Evolutionary conservation across 805 yeast species (phyloP), one percentile per base, ranked within the genome.

Genomic region (Schwanniomyces yamadae): DNA sequence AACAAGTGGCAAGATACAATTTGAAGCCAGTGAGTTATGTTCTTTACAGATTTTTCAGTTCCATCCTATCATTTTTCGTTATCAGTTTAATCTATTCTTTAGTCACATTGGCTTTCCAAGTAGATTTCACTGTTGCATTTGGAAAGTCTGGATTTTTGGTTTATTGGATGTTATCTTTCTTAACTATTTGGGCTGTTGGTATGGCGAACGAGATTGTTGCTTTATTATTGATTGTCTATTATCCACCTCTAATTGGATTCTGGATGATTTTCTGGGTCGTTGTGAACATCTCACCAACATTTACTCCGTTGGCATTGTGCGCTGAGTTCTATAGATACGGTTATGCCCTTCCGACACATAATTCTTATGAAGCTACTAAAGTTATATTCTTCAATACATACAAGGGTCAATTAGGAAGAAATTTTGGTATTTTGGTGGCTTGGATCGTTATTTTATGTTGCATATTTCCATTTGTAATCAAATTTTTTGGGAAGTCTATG

Each of bases 161-260:
- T 1, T 75, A 74, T 43, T 86, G 95, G 95, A 71, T 82, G 76
- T 46, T 78, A 22, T 70, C 80, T 5, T 85, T 65, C 54, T 46
- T 85, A 33, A 74, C 86, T 5, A 80, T 85, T 86, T 62, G 78
- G 43, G 86, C 90, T 1, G 82, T 84, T 23, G 95, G 95, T 40
- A 77, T 83, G 28, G 80, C 82, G 20, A 82, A 80, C 51, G 93
- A 85, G 57, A 77, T 81, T 42, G 61, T 74, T 47, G 78, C 80
- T 0, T 52, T 78, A 55, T 21, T 83, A 5, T 53, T 74, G 6
- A 61, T 81, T 31, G 58, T 78, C 5, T 37, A 65, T 11, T 68
- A 69, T 33, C 91, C 93, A 1, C 87, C 88, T 19, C 47, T 72
- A 35, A 45, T 82, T 32, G 89, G 90, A 0, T 75, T 82, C 49